Base-by-base conservation (phyloP, 2,329 filamentous ascomycete species). In the Massarina eburnea region DNA sequence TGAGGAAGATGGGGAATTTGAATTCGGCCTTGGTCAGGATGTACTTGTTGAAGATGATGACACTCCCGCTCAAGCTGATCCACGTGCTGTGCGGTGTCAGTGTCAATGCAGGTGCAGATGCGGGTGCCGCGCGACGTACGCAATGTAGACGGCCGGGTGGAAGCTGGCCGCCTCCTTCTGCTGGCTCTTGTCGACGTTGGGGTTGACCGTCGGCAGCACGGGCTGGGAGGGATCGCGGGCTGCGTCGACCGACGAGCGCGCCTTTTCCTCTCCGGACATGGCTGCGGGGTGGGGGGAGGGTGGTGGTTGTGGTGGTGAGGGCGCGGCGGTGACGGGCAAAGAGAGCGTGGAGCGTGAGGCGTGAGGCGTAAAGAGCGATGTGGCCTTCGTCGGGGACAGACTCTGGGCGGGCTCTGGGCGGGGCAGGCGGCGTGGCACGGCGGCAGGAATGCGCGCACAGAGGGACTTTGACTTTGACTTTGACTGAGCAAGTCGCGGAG, bases 41-140 rank as follows among this genome's bases (percentile, higher is more conserved):
- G 84, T 89, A 96, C 83, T 99, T 99, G 85, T 99, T 97, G 86
- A 96, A 97, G 52, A 99, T 80, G 71, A 99, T 99, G 68, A 97
- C 91, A 62, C 87, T 89, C 34, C 91, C 96, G 66, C 89, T 95
- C 71, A 96, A 80, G 48, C 85, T 78, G 68, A 99, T 97, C 94
- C 94, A 99, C 59, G 85, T 79, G 62, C 91, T 96, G 71, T 41
- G 27, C 12, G 44, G 39, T 30, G 52, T 68, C 48, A 67, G 64
- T 41, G 17, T 29, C n/a, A n/a, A 21, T 46, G 44, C 43, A 22
- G 38, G 19, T 27, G 40, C 30, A 18, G 39, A 32, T 15, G 36
- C 33, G 18, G 72, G 84, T 19, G 9, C n/a, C 27, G 27, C 15
- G 42, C 21, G 15, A 71, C 75, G 67, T 73, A 84, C 80, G 75